A percentile compares a stretch with the other conserved stretches of the same genome.
phyloP scores from a whole-genome alignment of 345 rosid genomes.

The Arabidopsis suecica region DNA sequence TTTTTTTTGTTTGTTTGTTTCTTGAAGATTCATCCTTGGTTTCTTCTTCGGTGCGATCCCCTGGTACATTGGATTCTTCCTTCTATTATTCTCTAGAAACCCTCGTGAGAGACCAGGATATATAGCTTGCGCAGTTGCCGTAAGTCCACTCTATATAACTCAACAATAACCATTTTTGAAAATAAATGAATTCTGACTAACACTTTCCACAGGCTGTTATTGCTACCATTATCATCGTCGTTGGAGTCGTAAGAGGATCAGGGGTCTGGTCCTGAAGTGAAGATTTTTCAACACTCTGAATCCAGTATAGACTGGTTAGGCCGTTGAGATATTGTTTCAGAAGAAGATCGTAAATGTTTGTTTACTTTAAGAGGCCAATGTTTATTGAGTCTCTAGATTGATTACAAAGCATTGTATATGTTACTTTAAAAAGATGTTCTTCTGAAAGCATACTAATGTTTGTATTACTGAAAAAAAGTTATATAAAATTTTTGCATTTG shows the following conservation, averaged over 20 bases:
- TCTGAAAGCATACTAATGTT: slow-evolving; percentile 12
- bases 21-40: slow-evolving; percentile 45
- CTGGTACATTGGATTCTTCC: slow-evolving; percentile 44
- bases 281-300: slow-evolving; percentile 19
- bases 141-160: slow-evolving; percentile 24
- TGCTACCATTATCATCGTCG: slow-evolving; percentile 20
- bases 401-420: not conserved
- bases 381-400: slow-evolving; percentile 1
- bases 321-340: not conserved
- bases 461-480: not conserved
- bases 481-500: not conserved
- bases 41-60: slow-evolving; percentile 44
- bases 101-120: slow-evolving; percentile 43
- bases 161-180: not conserved
- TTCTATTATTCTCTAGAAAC: slow-evolving; percentile 33
- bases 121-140: slow-evolving; percentile 43
- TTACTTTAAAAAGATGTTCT: not conserved
- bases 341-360: slow-evolving; percentile 23
- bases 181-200: slow-evolving; percentile 1
- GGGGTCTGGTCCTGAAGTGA: slow-evolving; percentile 29
- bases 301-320: slow-evolving; percentile 17
- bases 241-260: slow-evolving; percentile 36
- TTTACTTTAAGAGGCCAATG: slow-evolving; percentile 9
- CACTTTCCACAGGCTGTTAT: slow-evolving; percentile 27
- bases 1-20: slow-evolving; percentile 1